Evolutionary conservation across 2,329 filamentous ascomycete species (phyloP).

Genomic region (Cladosporium sp.): DNA sequence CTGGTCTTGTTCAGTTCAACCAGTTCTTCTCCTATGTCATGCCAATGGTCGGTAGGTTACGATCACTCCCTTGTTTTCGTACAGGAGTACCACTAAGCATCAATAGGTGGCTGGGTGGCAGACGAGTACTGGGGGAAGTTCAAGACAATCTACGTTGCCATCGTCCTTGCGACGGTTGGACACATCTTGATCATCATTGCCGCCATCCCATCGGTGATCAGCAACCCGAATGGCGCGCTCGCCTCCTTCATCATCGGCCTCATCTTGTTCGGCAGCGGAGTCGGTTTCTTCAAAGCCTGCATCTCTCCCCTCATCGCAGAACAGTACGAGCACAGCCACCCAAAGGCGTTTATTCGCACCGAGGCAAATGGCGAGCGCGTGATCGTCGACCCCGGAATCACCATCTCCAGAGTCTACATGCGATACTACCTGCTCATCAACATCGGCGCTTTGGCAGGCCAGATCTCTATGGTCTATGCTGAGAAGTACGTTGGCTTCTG

Average conservation of each 20-base stretch:
- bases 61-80: not conserved
- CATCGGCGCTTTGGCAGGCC: constrained; percentile 55
- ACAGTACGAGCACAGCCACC: constrained; percentile 34
- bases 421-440: constrained; percentile 68
- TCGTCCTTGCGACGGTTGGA: constrained; percentile 57
- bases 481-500: constrained; percentile 62
- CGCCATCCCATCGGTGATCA: constrained; percentile 57
- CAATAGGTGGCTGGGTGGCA: constrained; percentile 44
- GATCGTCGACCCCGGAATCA: constrained; percentile 41
- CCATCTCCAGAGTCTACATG: constrained; percentile 42
- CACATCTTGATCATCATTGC: constrained; percentile 61
- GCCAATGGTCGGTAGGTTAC: constrained; percentile 31
- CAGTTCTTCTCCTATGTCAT: constrained; percentile 46
- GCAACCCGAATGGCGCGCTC: constrained; percentile 52
- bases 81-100: not conserved
- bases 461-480: constrained; percentile 55
- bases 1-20: constrained; percentile 41
- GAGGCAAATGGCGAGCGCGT: constrained; percentile 37
- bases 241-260: constrained; percentile 57
- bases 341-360: constrained; percentile 32
- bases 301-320: constrained; percentile 49
- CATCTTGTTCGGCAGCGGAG: constrained; percentile 63
- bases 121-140: constrained; percentile 66
- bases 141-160: constrained; percentile 61
- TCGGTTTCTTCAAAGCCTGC: constrained; percentile 75